Evolutionary conservation across 495 filamentous ascomycete species (phyloP).

Genomic region (Cladorrhinum samala): DNA sequence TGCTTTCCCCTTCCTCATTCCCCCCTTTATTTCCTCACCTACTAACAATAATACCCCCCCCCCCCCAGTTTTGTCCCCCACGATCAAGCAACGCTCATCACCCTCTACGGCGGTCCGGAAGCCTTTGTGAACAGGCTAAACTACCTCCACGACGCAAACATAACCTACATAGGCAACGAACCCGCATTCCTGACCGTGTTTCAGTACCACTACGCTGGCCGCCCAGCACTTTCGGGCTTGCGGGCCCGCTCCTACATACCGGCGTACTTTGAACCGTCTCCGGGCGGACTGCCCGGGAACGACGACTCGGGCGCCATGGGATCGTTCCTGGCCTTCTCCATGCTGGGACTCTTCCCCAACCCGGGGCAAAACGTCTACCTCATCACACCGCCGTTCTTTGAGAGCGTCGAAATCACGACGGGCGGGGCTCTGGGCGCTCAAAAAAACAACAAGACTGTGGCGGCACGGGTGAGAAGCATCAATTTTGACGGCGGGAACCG

Average conservation of each 20-base stretch:
- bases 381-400: conserved; percentile 62
- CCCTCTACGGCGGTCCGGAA: conserved; percentile 52
- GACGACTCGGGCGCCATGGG: conserved; percentile 72
- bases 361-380: conserved; percentile 71
- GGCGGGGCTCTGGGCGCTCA: conserved; percentile 54
- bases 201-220: conserved; percentile 65
- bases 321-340: conserved; percentile 60
- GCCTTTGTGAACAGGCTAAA: conserved; percentile 56
- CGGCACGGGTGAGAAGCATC: conserved; percentile 51
- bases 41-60: conserved; percentile 1
- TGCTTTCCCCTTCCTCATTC: conserved; percentile 24
- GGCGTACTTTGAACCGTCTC: conserved; percentile 53
- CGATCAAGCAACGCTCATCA: conserved; percentile 59
- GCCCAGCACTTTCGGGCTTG: conserved; percentile 56
- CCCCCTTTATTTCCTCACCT: too few relatives aligned
- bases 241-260: conserved; percentile 64
- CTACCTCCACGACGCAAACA: conserved; percentile 58
- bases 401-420: conserved; percentile 57
- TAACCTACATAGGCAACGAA: conserved; percentile 70
- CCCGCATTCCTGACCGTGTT: conserved; percentile 63
- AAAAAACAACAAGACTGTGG: conserved; percentile 55
- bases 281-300: conserved; percentile 61
- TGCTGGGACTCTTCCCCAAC: conserved; percentile 71
- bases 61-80: conserved; percentile 55
- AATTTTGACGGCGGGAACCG: conserved; percentile 61